These are phyloP conservation scores for Rhododendron vialii DNA, from an alignment of 148 eudicot species.

Conservation along the genomic window DNA sequence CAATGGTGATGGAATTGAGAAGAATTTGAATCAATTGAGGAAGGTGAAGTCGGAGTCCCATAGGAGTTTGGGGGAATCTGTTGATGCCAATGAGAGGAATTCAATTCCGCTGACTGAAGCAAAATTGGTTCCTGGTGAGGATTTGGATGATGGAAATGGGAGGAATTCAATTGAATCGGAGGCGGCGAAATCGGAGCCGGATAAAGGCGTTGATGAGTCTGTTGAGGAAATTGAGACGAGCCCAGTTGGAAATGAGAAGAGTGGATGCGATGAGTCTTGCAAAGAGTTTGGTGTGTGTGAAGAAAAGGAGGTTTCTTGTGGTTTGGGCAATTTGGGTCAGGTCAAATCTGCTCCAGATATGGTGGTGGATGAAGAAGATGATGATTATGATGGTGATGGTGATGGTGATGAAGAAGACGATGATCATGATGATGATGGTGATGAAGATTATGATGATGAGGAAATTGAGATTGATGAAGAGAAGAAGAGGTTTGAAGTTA, in stretches of 20 bases:
- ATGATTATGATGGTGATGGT: neutral
- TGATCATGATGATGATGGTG: constrained; percentile 20
- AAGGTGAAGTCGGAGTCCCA: constrained; percentile 1
- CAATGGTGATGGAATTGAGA: neutral
- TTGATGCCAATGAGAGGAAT: constrained; percentile 13
- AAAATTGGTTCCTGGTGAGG: constrained; percentile 3
- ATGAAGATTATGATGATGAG: constrained; percentile 12
- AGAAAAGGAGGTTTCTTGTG: constrained; percentile 23
- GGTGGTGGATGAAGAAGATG: constrained; percentile 7
- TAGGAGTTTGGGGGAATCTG: constrained; percentile 3
- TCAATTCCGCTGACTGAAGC: constrained; percentile 11
- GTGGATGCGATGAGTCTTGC: constrained; percentile 20
- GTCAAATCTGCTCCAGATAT: constrained; percentile 19
- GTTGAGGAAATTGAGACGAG: constrained; percentile 22
- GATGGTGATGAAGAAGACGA: neutral
- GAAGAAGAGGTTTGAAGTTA: constrained; percentile 26
- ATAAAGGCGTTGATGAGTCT: constrained; percentile 11
- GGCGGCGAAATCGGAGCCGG: neutral
- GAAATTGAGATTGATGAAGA: constrained; percentile 20
- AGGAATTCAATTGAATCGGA: constrained; percentile 9
- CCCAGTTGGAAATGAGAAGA: constrained; percentile 13
- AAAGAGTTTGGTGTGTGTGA: constrained; percentile 29
- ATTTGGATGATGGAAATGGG: constrained; percentile 4
- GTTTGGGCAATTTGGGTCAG: constrained; percentile 13
- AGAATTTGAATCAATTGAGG: neutral